These are phyloP conservation scores for Dunaliella primolecta DNA, from an alignment of 139 green algal genomes.

Conservation along the genomic window DNA sequence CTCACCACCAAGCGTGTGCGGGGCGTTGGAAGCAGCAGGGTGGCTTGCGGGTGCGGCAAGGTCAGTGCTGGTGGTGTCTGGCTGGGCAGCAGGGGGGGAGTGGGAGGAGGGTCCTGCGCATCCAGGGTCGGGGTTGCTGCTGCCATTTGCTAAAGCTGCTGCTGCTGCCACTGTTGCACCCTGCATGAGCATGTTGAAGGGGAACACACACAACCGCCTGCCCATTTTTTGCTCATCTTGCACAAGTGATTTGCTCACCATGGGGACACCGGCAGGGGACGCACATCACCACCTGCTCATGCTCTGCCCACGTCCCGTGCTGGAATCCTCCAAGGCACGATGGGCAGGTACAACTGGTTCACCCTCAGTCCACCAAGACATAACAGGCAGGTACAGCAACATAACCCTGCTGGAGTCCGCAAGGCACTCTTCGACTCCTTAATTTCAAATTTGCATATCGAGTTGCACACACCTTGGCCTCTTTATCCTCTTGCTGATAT, in stretches of 20 bases:
- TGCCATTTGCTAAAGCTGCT: not conserved
- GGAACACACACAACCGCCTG: not conserved
- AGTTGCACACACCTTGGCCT: not conserved
- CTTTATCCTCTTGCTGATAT: not conserved
- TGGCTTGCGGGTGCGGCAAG: not conserved
- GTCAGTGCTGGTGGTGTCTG: not conserved
- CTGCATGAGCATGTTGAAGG: not conserved
- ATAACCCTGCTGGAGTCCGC: too few relatives aligned
- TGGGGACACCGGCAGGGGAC: not conserved
- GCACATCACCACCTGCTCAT: not conserved
- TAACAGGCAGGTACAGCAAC: too few relatives aligned
- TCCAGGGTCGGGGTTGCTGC: not conserved
- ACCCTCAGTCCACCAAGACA: not conserved
- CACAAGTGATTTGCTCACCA: not conserved
- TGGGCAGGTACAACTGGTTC: not conserved
- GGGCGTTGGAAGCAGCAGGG: not conserved
- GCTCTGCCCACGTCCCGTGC: not conserved
- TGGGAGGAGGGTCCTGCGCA: too few relatives aligned
- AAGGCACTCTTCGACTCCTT: too few relatives aligned
- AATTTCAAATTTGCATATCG: too few relatives aligned
- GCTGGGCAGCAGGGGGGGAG: too few relatives aligned
- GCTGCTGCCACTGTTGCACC: not conserved
- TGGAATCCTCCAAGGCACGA: not conserved
- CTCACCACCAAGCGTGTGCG: not conserved
- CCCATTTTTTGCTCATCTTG: not conserved